Percentiles rank a stretch among this genome's conserved stretches.
These are phyloP conservation scores for Xylaria digitata DNA, from an alignment of 2,329 filamentous ascomycete species.

Conservation along the genomic window DNA sequence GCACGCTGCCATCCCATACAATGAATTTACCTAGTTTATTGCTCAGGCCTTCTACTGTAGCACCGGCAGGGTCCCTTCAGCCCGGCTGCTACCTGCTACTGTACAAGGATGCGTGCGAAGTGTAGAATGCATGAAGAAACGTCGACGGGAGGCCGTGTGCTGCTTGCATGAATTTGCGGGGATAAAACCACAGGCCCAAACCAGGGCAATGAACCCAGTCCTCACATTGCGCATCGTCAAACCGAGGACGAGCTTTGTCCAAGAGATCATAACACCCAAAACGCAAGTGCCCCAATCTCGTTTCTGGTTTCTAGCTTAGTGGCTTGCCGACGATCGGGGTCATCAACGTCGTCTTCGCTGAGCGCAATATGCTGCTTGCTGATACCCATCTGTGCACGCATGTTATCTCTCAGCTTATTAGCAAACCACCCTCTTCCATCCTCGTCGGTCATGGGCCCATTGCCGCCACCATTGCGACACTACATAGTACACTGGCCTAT, in stretches of 20 bases:
- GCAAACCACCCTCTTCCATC: constrained; percentile 32
- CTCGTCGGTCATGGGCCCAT: constrained; percentile 30
- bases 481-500: constrained; percentile 16
- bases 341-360: constrained; percentile 35
- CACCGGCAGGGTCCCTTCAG: constrained; percentile 39
- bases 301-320: constrained; percentile 30
- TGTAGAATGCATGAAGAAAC: constrained; percentile 40
- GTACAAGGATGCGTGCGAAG: constrained; percentile 23
- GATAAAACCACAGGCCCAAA: constrained; percentile 42
- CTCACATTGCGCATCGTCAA: constrained; percentile 33
- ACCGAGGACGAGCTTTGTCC: constrained; percentile 24
- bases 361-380: constrained; percentile 31
- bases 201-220: constrained; percentile 39
- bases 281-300: constrained; percentile 17
- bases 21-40: constrained; percentile 23
- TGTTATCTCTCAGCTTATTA: constrained; percentile 37
- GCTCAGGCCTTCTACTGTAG: constrained; percentile 27
- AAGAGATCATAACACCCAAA: constrained; percentile 20
- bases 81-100: constrained; percentile 35
- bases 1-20: constrained; percentile 38
- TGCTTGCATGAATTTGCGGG: constrained; percentile 50
- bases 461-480: constrained; percentile 37
- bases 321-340: constrained; percentile 28
- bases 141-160: constrained; percentile 46
- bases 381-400: constrained; percentile 27